Evolutionary conservation across 768 basidiomycete genomes (phyloP).

Genomic region (Serendipita sp.): DNA sequence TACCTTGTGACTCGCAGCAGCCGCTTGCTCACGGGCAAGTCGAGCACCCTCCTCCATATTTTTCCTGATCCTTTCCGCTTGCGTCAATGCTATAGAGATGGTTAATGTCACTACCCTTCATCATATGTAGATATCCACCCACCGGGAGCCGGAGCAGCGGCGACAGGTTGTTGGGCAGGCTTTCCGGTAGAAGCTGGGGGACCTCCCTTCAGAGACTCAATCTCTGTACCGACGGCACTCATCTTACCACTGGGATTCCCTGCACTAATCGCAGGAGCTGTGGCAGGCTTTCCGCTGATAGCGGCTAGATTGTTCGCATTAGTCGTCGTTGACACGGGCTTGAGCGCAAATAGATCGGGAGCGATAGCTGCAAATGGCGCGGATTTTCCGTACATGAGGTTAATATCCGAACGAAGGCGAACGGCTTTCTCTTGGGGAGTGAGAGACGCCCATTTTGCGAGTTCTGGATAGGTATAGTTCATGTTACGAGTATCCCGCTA

Average conservation of each 20-base stretch:
- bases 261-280: neutral
- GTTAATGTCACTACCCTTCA: too few relatives aligned
- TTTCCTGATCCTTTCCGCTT: neutral
- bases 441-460: slow-evolving; percentile 1
- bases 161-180: neutral
- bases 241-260: too few relatives aligned
- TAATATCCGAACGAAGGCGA: slow-evolving; percentile 2
- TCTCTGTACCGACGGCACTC: too few relatives aligned
- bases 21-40: neutral
- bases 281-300: neutral
- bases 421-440: neutral
- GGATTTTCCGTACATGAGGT: neutral
- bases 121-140: too few relatives aligned
- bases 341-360: neutral
- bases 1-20: neutral
- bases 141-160: too few relatives aligned
- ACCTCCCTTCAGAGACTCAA: too few relatives aligned
- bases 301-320: neutral
- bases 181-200: neutral
- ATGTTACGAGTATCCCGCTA: slow-evolving; percentile 19
- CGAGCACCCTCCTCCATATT: neutral
- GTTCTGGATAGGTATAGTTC: slow-evolving; percentile 35
- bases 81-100: too few relatives aligned
- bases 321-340: neutral
- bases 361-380: neutral